Base-by-base conservation (phyloP, 495 filamentous ascomycete species). In the Trichocladium uniseriatum region DNA sequence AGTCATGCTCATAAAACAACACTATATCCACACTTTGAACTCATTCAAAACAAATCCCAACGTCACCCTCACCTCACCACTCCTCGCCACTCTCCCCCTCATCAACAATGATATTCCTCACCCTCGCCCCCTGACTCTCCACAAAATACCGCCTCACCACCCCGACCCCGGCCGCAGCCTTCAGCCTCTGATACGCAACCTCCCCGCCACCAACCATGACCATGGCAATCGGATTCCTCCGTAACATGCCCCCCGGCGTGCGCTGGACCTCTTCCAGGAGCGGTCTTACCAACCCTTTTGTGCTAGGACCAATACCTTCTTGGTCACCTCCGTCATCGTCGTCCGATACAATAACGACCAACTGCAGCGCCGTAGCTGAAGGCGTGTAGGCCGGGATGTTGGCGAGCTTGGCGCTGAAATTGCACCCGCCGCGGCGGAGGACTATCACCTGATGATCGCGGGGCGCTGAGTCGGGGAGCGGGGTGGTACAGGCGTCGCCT, bases 201-300 rank as follows among this genome's bases (percentile, higher is more conserved):
- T 87, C 74, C 2, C 84, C 87, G 0, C 87, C 89, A 0, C 79
- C 79, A 7, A 94, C 82, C 83, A 97, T 86, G 19, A 95, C 75
- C 81, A 95, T 82, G 19, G 81, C 76, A 15, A 95, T 83, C 13
- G 79, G 79, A 52, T 90, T 68, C 43, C 80, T 79, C n/a, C 92
- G 69, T 36, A 74, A 69, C 32, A 94, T 70, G 0, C 90, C 89
- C 10, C 74, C 77, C 0, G 81, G 76, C 2, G 86, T 91, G 31
- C 72, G 63, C 67, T 95, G 89, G 13, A 67, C 62, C 46, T 82
- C 76, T 43, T 98, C 89, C 2, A 98, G 70, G 45, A 92, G 67
- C 0, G 92, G 92, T 19, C 87, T 73, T 13, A 75, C 61, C 19
- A 76, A 24, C 5, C 52, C n/a, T n/a, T n/a, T n/a, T n/a, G n/a